Evolutionary conservation across 1,284 basidiomycete species (phyloP), one percentile per base, ranked within the genome.

Genomic region (Ceratobasidium sp.): DNA sequence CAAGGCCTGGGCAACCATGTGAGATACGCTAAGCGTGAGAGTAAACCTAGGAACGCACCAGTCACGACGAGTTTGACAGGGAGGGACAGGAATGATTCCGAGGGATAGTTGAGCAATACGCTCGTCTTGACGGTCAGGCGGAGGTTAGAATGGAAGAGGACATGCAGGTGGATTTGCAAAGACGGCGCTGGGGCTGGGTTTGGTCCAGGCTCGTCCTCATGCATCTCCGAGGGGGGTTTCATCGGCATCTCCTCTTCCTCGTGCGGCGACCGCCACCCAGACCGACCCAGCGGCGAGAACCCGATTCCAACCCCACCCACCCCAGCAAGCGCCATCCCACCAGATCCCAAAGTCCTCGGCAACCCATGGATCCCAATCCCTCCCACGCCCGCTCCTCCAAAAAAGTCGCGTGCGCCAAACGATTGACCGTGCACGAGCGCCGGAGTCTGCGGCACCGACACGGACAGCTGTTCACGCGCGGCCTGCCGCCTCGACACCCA

Each of bases 101-200:
- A 94, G 0, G 97, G 97, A 83, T 99, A 98, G 85, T 99, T 98
- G 83, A 99, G 96, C 79, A 96, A 90, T 22, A 99, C 88, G 11
- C 94, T 95, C 0, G 97, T 99, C n/a, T 92, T 90, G 78, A 99
- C 88, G 1, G 93, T 94, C 79, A 95, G 86, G 25, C 93, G 92
- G 2, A 95, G 85, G 83, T 95, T 90, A 15, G 93, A 93, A 76
- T 91, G 88, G 91, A 92, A 93, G 62, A 88, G 88, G 56, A 94
- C 85, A 81, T 91, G 90, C 5, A 95, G 84, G 81, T 95, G 93
- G 25, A 94, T 82, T 82, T 94, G 93, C 43, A 95, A 84, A 83
- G 93, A 92, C 9, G 70, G 70, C 9, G 70, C 70, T 19, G 70
- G 70, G 7, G 70, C 70, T 5, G 70, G 5, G 34, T 46, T 49